Evolutionary conservation across 257 asterid genomes (phyloP).

Genomic region (Gentiana macrophylla): DNA sequence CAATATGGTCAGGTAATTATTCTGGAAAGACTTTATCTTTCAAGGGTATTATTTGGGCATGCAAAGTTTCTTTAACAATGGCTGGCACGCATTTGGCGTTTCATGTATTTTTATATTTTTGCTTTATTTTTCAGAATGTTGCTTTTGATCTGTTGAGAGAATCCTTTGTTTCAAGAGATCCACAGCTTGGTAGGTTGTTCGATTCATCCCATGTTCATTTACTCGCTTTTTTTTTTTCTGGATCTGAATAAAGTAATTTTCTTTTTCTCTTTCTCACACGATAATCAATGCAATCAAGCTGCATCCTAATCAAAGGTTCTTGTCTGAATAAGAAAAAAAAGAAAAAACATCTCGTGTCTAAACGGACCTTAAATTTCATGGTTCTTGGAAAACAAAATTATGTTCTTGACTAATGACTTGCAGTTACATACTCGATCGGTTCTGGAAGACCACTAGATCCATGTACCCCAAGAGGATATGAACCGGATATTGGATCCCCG

Average conservation of each 20-base stretch:
- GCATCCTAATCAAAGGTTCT: too few species aligned
- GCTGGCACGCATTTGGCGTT: not conserved
- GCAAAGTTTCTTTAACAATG: not conserved
- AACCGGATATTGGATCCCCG: conserved; percentile 26
- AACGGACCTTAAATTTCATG: too few species aligned
- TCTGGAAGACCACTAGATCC: conserved; percentile 57
- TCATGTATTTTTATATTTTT: not conserved
- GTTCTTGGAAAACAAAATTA: too few species aligned
- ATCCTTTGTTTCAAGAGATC: conserved; percentile 37
- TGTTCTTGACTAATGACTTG: conserved; percentile 3
- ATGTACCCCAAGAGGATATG: conserved; percentile 86
- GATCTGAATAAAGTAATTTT: not conserved
- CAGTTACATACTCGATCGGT: conserved; percentile 45
- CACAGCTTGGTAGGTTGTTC: conserved; percentile 32
- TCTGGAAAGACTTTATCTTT: not conserved
- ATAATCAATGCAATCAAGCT: too few species aligned
- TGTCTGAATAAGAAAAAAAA: too few species aligned
- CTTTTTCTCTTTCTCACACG: too few species aligned
- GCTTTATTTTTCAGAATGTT: conserved; percentile 57
- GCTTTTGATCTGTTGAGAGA: conserved; percentile 74
- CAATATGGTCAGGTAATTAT: conserved; percentile 87
- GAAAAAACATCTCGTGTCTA: too few species aligned
- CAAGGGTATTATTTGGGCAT: not conserved
- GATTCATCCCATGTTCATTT: not conserved
- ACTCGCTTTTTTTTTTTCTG: too few species aligned